Base-by-base conservation (phyloP, 2,329 filamentous ascomycete species). In the Lachnellula willkommii region DNA sequence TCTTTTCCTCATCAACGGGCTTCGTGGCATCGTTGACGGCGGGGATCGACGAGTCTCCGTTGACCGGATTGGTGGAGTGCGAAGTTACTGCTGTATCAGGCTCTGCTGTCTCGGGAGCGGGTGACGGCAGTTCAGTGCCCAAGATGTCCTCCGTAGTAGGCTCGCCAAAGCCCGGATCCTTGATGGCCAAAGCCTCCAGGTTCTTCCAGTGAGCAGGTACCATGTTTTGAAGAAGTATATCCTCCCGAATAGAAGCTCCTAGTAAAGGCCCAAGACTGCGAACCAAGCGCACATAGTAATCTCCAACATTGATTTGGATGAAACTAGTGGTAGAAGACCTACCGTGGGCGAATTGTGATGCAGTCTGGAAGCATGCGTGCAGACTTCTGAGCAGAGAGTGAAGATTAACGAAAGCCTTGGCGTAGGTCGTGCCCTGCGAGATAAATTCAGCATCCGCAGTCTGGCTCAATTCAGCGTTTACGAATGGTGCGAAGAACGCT, bases 191-290 rank as follows among this genome's bases (percentile, higher is more conserved):
- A 32, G 63, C 60, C 26, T 50, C 50, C 15, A 61, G 57, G 52
- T 60, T 57, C 54, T 65, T 66, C 85, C 86, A 89, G 56, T 84
- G 77, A 39, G 84, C 79, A 1, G 93, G 90, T 49, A 96, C 86
- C 52, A 82, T 78, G 50, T 83, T 85, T 61, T 88, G 81, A 46
- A 96, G 76, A 0, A 86, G 76, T 37, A 92, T 88, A 62, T 95
- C 89, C 71, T 99, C 93, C 71, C 86, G 87, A n/a, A 95, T 79
- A 57, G 90, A 88, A 52, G 87, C 86, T 43, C 88, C 82, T 61
- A 96, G 80, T 15, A 99, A 75, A 24, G 85, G 84, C 3, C 90
- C 91, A 36, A 97, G 79, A 26, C 84, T 84, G 59, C 83, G 81
- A 24, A 95, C 80, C 39, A 96, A 75, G n/a, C 78, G 73, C 46